A percentile compares a stretch with the other conserved stretches of the same genome.
phyloP scores from a whole-genome alignment of 106 monocot genomes.

The Gastrodia elata region DNA sequence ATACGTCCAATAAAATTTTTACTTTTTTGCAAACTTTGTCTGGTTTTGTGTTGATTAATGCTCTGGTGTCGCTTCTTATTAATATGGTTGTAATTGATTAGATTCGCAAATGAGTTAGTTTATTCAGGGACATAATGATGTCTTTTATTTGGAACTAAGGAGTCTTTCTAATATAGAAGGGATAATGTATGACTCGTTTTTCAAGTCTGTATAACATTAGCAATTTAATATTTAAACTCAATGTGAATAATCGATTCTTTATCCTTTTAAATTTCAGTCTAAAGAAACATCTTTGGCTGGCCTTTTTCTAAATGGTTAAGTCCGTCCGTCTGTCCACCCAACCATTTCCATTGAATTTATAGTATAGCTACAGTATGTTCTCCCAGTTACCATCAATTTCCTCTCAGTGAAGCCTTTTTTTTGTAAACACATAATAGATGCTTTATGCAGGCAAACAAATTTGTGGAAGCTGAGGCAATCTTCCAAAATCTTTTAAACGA shows the following conservation, averaged over 20 bases:
- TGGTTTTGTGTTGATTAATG: neutral
- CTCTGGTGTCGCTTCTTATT: neutral
- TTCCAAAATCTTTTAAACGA: slow-evolving; percentile 68
- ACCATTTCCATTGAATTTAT: neutral
- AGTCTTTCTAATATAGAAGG: neutral
- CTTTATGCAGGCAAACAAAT: slow-evolving; percentile 62
- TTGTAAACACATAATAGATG: neutral
- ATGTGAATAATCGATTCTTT: neutral
- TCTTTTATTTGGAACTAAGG: neutral
- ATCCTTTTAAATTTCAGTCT: neutral
- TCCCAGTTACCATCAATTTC: neutral
- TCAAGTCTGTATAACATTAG: neutral
- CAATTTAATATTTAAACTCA: neutral
- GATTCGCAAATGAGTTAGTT: neutral
- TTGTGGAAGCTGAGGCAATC: slow-evolving; percentile 56
- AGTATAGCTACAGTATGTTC: neutral
- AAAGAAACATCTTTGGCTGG: neutral
- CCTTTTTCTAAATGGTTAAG: neutral
- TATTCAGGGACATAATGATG: neutral
- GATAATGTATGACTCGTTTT: neutral
- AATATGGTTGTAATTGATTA: neutral
- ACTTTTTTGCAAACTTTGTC: too few relatives aligned
- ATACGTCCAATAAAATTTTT: too few relatives aligned
- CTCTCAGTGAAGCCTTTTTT: neutral
- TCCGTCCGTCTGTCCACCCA: neutral